A percentile compares a stretch with the other conserved stretches of the same genome.
Conservation (phyloP, 306 rosid genomes). For the Fagus sylvatica region DNA sequence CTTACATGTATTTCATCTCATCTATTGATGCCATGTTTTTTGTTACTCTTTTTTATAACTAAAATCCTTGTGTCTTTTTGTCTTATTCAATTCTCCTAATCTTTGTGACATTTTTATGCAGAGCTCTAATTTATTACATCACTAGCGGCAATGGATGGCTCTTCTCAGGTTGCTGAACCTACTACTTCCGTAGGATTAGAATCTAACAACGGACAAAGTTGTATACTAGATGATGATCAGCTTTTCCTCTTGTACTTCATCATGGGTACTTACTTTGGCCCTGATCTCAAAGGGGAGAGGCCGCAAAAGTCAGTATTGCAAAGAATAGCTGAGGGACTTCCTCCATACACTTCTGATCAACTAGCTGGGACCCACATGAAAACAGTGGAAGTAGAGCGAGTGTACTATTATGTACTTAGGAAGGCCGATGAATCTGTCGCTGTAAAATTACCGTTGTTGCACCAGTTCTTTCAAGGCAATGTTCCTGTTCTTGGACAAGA, state of each 20-base stretch:
- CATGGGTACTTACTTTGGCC: conserved; percentile 64
- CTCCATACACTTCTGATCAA: conserved; percentile 54
- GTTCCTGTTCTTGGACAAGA: conserved; percentile 28
- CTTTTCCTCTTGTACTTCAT: conserved; percentile 54
- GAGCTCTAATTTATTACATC: not conserved
- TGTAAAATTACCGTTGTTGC: conserved; percentile 33
- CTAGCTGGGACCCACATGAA: conserved; percentile 44
- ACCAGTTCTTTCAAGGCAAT: conserved; percentile 41
- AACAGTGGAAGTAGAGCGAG: conserved; percentile 40
- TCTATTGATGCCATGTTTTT: not conserved
- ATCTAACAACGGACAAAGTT: conserved; percentile 15
- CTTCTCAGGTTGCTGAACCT: conserved; percentile 20
- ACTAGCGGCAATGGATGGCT: conserved; percentile 19
- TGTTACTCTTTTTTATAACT: not conserved
- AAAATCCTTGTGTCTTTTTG: not conserved
- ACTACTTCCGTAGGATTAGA: conserved; percentile 10
- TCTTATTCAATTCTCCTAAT: not conserved
- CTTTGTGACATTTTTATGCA: conserved; percentile 4
- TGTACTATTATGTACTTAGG: conserved; percentile 46
- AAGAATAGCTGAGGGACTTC: conserved; percentile 63
- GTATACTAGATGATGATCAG: conserved; percentile 38
- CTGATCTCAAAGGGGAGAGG: conserved; percentile 46
- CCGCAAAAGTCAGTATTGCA: conserved; percentile 50
- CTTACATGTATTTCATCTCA: not conserved
- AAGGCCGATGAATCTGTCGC: conserved; percentile 49